These are phyloP conservation scores for Avena atlantica DNA, from an alignment of 176 grass and related monocot genomes.

Conservation along the genomic window DNA sequence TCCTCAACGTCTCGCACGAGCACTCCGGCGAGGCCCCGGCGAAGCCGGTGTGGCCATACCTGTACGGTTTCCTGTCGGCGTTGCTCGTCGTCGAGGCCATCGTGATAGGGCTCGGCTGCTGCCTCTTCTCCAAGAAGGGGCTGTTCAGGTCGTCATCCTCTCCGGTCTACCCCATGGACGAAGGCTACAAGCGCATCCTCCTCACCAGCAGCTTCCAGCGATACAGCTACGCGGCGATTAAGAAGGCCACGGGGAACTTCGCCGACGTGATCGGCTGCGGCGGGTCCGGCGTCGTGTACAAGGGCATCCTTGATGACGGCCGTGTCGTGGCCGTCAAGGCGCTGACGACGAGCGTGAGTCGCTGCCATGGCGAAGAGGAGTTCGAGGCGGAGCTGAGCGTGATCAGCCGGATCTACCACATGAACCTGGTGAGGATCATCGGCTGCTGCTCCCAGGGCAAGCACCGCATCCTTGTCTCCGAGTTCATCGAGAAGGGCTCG, in stretches of 20 bases:
- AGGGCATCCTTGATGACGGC: conserved; percentile 39
- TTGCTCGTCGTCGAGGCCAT: conserved; percentile 49
- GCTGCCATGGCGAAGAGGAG: conserved; percentile 53
- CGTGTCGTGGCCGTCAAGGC: conserved; percentile 57
- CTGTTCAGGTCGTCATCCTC: conserved; percentile 38
- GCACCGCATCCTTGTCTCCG: conserved; percentile 54
- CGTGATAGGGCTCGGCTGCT: conserved; percentile 54
- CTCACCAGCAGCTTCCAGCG: conserved; percentile 41
- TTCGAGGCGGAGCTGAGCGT: conserved; percentile 60
- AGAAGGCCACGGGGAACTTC: conserved; percentile 59
- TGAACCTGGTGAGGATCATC: conserved; percentile 60
- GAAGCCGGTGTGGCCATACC: conserved; percentile 41
- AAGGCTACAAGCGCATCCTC: conserved; percentile 62
- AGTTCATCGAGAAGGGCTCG: conserved; percentile 51
- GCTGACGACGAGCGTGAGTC: conserved; percentile 39
- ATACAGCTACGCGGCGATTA: conserved; percentile 57
- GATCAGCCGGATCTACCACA: conserved; percentile 67
- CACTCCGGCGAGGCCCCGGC: neutral
- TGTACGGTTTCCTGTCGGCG: conserved; percentile 55
- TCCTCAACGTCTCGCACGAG: neutral
- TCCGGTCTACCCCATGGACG: conserved; percentile 20
- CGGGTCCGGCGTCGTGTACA: conserved; percentile 60
- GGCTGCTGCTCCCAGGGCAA: conserved; percentile 58
- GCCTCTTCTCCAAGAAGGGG: conserved; percentile 49
- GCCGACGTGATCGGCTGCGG: conserved; percentile 48